These are phyloP conservation scores for Scalesia atractyloides DNA, from an alignment of 129 eudicot species.

Conservation along the genomic window DNA sequence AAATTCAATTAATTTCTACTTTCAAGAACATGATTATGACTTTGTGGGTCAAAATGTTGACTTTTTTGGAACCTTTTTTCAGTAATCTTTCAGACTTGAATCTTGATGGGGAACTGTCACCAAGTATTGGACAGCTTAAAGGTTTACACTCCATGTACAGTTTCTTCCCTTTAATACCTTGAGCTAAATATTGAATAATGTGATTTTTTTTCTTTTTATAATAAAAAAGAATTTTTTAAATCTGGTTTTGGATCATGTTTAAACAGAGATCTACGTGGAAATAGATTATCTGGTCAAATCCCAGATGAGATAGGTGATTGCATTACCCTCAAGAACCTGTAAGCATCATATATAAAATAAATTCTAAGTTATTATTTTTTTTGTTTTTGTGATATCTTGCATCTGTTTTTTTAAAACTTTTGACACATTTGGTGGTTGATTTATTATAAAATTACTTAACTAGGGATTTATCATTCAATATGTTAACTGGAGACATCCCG, in stretches of 20 bases:
- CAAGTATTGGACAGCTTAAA: conserved; percentile 83
- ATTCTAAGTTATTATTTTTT: too few relatives aligned
- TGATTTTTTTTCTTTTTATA: neutral
- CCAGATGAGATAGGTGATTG: conserved; percentile 99
- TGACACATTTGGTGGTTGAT: neutral
- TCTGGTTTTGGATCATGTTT: conserved; percentile 7
- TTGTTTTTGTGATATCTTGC: neutral
- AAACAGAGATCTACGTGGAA: conserved; percentile 82
- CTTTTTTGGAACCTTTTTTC: conserved; percentile 22
- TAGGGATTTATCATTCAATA: conserved; percentile 95
- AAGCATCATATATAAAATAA: conserved; percentile 28
- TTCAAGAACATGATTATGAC: neutral
- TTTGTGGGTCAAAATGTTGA: conserved; percentile 26
- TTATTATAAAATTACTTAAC: neutral
- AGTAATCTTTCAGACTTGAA: conserved; percentile 92
- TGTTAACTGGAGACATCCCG: conserved; percentile 84
- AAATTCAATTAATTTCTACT: neutral
- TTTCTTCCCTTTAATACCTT: conserved; percentile 17
- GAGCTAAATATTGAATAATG: neutral
- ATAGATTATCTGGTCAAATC: conserved; percentile 87
- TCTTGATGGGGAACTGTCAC: conserved; percentile 97
- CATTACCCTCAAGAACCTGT: conserved; percentile 66
- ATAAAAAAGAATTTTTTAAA: neutral
- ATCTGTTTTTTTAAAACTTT: neutral
- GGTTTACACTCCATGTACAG: conserved; percentile 71